phyloP scores from a whole-genome alignment of 352 stramenopile species.

The Phytophthora palmivora region DNA sequence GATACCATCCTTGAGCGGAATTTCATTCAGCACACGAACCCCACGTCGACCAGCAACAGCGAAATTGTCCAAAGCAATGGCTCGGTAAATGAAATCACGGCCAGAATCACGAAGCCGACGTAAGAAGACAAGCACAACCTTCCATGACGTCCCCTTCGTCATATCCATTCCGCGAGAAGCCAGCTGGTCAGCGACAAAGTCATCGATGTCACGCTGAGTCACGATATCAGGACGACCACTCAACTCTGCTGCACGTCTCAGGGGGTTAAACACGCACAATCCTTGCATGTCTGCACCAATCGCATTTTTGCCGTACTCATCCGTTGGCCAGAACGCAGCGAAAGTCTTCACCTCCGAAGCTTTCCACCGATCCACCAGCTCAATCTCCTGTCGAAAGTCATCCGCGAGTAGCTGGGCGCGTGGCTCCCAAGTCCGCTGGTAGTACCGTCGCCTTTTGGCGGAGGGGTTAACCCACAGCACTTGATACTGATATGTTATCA shows the following conservation, averaged over 20 bases:
- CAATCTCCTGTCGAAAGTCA: neutral
- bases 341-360: neutral
- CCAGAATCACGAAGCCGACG: slow-evolving; percentile 8
- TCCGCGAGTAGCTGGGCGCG: neutral
- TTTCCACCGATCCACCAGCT: neutral
- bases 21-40: slow-evolving; percentile 3
- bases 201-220: slow-evolving; percentile 1
- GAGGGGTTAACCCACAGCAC: too few species aligned
- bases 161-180: neutral
- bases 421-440: neutral
- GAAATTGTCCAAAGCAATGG: too few species aligned
- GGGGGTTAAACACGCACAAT: slow-evolving; percentile 6
- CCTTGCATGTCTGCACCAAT: neutral
- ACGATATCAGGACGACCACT: slow-evolving; percentile 4
- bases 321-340: neutral
- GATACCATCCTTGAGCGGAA: neutral
- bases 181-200: slow-evolving; percentile 7
- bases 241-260: slow-evolving; percentile 7
- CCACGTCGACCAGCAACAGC: slow-evolving; percentile 2
- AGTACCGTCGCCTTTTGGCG: neutral
- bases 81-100: too few species aligned
- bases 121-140: neutral
- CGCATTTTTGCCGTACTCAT: neutral
- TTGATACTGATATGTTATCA: too few species aligned
- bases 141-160: slow-evolving; percentile 7